phyloP scores from a whole-genome alignment of 2,329 filamentous ascomycete species.

The Ceratocystis eucalypticola region DNA sequence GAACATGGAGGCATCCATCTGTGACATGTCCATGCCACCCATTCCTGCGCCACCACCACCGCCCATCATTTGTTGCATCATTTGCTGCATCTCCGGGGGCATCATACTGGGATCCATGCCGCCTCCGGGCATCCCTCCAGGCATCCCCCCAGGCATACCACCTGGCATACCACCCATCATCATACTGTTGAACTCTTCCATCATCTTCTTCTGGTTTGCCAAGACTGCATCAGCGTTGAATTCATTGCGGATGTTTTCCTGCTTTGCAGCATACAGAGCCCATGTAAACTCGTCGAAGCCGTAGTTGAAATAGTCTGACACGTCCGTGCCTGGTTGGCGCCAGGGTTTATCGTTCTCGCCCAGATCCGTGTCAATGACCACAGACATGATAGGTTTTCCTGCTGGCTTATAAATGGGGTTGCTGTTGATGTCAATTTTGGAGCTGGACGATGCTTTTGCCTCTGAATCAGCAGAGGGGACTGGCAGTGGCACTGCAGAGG shows the following conservation, averaged over 20 bases:
- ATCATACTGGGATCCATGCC: conserved; percentile 44
- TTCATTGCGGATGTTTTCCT: conserved; percentile 63
- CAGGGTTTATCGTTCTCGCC: conserved; percentile 82
- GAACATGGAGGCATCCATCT: conserved; percentile 48
- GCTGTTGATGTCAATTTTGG: conserved; percentile 70
- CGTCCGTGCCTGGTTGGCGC: conserved; percentile 85
- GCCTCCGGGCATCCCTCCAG: conserved; percentile 25
- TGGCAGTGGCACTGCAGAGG: conserved; percentile 19
- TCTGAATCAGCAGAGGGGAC: conserved; percentile 35
- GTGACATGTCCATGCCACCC: conserved; percentile 49
- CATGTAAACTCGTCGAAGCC: conserved; percentile 98
- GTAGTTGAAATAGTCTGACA: conserved; percentile 98
- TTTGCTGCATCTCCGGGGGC: conserved; percentile 50
- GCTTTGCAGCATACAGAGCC: conserved; percentile 85
- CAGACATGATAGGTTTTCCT: conserved; percentile 67
- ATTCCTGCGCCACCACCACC: conserved; percentile 10
- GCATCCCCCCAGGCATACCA: conserved; percentile 29
- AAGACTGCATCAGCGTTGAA: conserved; percentile 54
- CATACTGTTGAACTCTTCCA: conserved; percentile 54
- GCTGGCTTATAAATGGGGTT: conserved; percentile 65
- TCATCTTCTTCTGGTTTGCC: conserved; percentile 63
- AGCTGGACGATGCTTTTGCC: conserved; percentile 57
- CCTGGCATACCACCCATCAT: conserved; percentile 45
- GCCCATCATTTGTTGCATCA: conserved; percentile 60
- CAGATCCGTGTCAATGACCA: conserved; percentile 60